phyloP scores from a whole-genome alignment of 1,139 yeast species.

The Entelexis sorbosivorans region DNA sequence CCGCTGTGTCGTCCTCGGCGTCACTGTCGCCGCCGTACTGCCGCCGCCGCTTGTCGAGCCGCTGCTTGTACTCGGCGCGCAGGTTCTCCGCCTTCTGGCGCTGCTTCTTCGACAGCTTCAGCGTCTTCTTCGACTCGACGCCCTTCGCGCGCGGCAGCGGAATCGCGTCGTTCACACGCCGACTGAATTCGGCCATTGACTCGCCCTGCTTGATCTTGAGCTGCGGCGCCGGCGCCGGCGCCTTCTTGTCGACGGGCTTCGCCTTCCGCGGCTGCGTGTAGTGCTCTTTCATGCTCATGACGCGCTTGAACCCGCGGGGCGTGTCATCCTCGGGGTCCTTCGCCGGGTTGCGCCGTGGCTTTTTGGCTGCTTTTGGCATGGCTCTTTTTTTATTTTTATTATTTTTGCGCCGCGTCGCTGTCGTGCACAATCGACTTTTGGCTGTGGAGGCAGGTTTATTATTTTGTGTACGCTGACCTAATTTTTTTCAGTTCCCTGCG shows the following conservation, averaged over 20 bases:
- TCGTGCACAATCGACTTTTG: too few relatives aligned
- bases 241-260: constrained; percentile 2
- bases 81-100: constrained; percentile 25
- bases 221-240: background rate
- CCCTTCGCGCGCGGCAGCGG: constrained; percentile 32
- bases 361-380: background rate
- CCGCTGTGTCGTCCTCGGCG: constrained; percentile 25
- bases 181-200: constrained; percentile 30
- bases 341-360: background rate
- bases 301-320: constrained; percentile 28
- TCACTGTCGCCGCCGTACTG: constrained; percentile 23
- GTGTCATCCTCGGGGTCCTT: constrained; percentile 27
- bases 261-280: constrained; percentile 6
- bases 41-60: constrained; percentile 21
- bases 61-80: constrained; percentile 22
- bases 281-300: constrained; percentile 22
- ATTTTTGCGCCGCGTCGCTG: too few relatives aligned
- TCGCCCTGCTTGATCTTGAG: constrained; percentile 27
- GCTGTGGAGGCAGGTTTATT: background rate
- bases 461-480: constrained; percentile 2
- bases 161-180: constrained; percentile 34
- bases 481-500: constrained; percentile 6
- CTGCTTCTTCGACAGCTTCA: constrained; percentile 25
- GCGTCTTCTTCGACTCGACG: constrained; percentile 26
- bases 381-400: too few relatives aligned